Conservation (phyloP, 1,284 basidiomycete genomes). For the Heterobasidion parviporum region DNA sequence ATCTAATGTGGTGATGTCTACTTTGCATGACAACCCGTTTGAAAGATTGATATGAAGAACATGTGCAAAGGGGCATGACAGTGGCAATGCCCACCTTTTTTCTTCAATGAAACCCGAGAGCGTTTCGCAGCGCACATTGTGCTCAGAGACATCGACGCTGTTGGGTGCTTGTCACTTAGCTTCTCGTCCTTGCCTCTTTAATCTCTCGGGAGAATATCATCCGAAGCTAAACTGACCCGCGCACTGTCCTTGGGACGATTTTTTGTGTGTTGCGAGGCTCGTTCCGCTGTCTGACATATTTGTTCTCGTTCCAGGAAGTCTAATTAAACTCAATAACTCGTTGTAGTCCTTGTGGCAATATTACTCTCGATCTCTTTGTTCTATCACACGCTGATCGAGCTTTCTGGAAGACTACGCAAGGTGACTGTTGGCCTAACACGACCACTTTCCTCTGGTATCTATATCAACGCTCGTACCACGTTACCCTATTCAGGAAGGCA, state of each 20-base stretch:
- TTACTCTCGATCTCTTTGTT: too few species aligned
- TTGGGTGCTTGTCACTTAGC: constrained; percentile 2
- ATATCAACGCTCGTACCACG: too few species aligned
- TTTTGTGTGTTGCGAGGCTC: constrained; percentile 15
- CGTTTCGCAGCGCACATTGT: background rate
- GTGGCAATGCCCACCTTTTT: too few species aligned
- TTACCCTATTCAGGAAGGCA: too few species aligned
- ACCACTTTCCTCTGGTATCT: too few species aligned
- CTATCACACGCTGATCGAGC: too few species aligned
- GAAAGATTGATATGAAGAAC: constrained; percentile 1
- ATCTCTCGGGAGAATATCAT: constrained; percentile 13
- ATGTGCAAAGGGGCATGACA: too few species aligned
- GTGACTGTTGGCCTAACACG: too few species aligned
- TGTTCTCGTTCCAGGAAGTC: background rate
- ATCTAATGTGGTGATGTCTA: background rate
- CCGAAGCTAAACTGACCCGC: constrained; percentile 19
- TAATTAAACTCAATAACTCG: background rate
- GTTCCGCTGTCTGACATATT: constrained; percentile 21
- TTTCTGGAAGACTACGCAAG: too few species aligned
- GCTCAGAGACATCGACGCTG: constrained; percentile 9
- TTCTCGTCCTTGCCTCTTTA: constrained; percentile 1
- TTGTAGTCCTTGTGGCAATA: too few species aligned
- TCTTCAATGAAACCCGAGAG: background rate
- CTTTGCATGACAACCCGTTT: background rate
- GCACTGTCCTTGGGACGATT: background rate